phyloP scores from a whole-genome alignment of 768 basidiomycete species.

The Boletus speciosus region DNA sequence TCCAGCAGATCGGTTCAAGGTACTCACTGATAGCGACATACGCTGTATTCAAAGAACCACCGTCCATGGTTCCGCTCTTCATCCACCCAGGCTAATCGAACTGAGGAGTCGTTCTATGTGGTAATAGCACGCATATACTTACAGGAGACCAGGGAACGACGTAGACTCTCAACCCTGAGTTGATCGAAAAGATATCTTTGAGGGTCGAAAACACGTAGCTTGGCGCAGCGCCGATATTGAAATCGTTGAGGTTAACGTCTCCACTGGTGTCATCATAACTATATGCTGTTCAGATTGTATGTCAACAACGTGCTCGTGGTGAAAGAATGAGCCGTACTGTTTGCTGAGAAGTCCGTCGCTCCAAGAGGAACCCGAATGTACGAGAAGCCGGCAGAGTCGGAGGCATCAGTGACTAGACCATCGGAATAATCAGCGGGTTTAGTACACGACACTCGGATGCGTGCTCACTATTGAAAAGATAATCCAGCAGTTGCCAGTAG shows the following conservation, averaged over 20 bases:
- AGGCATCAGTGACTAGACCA: conserved; percentile 50
- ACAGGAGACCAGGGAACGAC: conserved; percentile 76
- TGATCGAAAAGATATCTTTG: conserved; percentile 59
- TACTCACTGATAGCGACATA: conserved; percentile 49
- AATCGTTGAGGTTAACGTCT: conserved; percentile 55
- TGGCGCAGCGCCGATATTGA: conserved; percentile 57
- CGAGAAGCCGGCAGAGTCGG: conserved; percentile 61
- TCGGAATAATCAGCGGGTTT: background rate
- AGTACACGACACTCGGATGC: background rate
- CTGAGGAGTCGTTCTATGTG: background rate
- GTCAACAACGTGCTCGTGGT: conserved; percentile 1
- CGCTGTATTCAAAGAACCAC: conserved; percentile 53
- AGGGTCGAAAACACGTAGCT: conserved; percentile 62
- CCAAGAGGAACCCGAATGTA: conserved; percentile 70
- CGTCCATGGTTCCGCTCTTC: conserved; percentile 69
- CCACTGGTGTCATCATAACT: conserved; percentile 62
- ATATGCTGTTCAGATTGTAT: conserved; percentile 42
- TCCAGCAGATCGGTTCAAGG: background rate
- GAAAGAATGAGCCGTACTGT: conserved; percentile 34
- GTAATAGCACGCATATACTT: conserved; percentile 17
- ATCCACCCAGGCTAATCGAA: conserved; percentile 68
- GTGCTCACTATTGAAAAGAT: conserved; percentile 48
- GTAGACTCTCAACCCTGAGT: conserved; percentile 51
- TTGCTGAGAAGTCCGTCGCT: conserved; percentile 68
- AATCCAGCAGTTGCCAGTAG: conserved; percentile 56